phyloP scores from a whole-genome alignment of 768 basidiomycete species.

The Suillus fuscotomentosus region DNA sequence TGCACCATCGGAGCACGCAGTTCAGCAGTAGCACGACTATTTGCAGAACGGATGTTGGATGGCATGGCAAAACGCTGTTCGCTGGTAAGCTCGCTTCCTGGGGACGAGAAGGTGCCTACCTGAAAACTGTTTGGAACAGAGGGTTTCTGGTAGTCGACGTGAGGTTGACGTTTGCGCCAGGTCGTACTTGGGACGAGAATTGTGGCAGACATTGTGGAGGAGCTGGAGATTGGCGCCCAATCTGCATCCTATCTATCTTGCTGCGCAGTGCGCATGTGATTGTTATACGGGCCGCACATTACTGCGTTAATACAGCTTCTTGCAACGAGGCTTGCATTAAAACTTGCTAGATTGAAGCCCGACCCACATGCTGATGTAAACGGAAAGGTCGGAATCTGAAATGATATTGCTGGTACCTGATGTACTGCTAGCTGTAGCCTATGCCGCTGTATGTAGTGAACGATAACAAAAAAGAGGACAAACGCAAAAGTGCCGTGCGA shows the following conservation, averaged over 20 bases:
- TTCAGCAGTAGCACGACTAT: conserved; percentile 55
- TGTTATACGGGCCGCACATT: neutral
- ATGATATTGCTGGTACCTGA: conserved; percentile 5
- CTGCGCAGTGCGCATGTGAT: neutral
- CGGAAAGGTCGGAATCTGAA: conserved; percentile 27
- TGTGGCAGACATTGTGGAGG: conserved; percentile 11
- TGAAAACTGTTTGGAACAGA: conserved; percentile 21
- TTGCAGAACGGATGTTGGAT: conserved; percentile 50
- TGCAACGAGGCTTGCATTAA: neutral
- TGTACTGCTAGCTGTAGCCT: conserved; percentile 10
- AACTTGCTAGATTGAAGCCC: neutral
- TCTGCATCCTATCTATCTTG: conserved; percentile 30
- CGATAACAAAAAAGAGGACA: conserved; percentile 13
- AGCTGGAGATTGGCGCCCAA: conserved; percentile 40
- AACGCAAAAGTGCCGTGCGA: conserved; percentile 18
- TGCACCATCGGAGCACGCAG: conserved; percentile 49
- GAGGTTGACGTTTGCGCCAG: neutral
- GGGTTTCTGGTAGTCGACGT: neutral
- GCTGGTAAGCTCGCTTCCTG: conserved; percentile 56
- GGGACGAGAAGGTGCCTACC: conserved; percentile 71
- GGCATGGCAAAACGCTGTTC: conserved; percentile 59
- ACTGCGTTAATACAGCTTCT: neutral
- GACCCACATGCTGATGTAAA: too few species aligned
- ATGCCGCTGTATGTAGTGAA: conserved; percentile 18
- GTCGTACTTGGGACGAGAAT: neutral